Evolutionary conservation across 1,139 yeast species (phyloP).

Genomic region (Candida buenavistaensis): DNA sequence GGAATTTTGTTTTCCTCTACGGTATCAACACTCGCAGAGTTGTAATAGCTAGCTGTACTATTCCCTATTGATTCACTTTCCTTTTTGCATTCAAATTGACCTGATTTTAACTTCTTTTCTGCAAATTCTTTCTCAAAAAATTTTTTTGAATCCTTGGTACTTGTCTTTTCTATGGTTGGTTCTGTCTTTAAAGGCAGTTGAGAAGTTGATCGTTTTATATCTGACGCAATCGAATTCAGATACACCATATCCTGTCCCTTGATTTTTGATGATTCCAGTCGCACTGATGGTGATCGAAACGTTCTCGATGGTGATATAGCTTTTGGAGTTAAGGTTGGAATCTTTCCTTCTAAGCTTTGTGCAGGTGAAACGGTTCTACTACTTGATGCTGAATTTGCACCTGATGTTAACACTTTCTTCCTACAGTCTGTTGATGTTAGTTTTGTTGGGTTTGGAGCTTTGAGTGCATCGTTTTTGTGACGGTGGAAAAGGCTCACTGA

Average conservation of each 20-base stretch:
- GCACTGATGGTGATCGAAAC: background rate
- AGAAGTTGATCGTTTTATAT: too few species aligned
- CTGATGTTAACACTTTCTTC: constrained; percentile 14
- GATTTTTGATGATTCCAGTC: background rate
- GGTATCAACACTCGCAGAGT: background rate
- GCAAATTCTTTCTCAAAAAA: too few species aligned
- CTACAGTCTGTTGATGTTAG: constrained; percentile 31
- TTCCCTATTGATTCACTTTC: background rate
- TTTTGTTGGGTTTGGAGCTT: constrained; percentile 16
- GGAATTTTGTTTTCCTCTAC: background rate
- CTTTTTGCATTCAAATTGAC: constrained; percentile 4
- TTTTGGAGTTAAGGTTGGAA: constrained; percentile 1
- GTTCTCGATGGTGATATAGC: constrained; percentile 1
- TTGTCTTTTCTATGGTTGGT: too few species aligned
- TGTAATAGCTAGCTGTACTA: background rate
- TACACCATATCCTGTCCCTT: too few species aligned
- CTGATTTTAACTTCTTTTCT: too few species aligned
- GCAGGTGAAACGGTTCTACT: constrained; percentile 29
- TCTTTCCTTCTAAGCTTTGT: background rate
- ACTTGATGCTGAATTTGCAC: constrained; percentile 3
- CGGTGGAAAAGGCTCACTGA: constrained; percentile 35
- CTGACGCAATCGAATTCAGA: too few species aligned
- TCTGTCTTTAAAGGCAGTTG: too few species aligned
- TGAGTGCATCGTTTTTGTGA: constrained; percentile 12
- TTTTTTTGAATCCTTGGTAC: too few species aligned